phyloP scores from a whole-genome alignment of 225 moss, liverwort and hornwort species.

The Lunularia cruciata region DNA sequence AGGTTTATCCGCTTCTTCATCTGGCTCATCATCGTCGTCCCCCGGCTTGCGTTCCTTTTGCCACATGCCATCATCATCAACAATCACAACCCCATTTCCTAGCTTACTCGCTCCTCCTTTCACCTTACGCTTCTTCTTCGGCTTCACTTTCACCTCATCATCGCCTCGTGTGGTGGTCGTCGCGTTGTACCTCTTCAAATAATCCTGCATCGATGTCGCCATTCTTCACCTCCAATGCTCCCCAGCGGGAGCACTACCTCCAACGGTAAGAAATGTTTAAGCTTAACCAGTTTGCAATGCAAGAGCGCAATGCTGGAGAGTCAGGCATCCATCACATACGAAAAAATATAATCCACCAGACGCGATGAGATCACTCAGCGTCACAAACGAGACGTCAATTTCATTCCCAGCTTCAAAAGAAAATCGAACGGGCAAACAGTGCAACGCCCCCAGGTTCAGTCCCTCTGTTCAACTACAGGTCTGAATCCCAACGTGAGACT shows the following conservation, averaged over 20 bases:
- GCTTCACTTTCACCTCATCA: constrained; percentile 39
- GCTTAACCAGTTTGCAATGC: too few relatives aligned
- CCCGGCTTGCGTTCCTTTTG: constrained; percentile 62
- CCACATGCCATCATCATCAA: constrained; percentile 77
- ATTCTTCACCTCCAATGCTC: background rate
- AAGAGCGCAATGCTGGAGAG: too few relatives aligned
- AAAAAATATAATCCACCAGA: too few relatives aligned
- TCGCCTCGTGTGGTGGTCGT: constrained; percentile 12
- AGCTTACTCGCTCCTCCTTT: constrained; percentile 25
- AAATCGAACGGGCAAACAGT: too few relatives aligned
- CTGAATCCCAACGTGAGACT: too few relatives aligned
- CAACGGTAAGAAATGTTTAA: too few relatives aligned
- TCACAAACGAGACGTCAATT: too few relatives aligned
- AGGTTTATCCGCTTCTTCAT: constrained; percentile 66
- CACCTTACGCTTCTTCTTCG: constrained; percentile 60
- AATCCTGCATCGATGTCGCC: constrained; percentile 71
- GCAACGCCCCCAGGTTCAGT: too few relatives aligned
- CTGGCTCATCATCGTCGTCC: constrained; percentile 55
- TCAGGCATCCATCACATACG: too few relatives aligned
- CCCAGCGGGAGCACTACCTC: background rate
- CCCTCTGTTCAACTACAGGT: too few relatives aligned
- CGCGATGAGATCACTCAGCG: too few relatives aligned
- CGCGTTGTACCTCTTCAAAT: constrained; percentile 60
- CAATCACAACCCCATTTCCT: constrained; percentile 59
- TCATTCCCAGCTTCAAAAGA: too few relatives aligned